Evolutionary conservation across 345 rosid species (phyloP).

Genomic region (Boechera stricta): DNA sequence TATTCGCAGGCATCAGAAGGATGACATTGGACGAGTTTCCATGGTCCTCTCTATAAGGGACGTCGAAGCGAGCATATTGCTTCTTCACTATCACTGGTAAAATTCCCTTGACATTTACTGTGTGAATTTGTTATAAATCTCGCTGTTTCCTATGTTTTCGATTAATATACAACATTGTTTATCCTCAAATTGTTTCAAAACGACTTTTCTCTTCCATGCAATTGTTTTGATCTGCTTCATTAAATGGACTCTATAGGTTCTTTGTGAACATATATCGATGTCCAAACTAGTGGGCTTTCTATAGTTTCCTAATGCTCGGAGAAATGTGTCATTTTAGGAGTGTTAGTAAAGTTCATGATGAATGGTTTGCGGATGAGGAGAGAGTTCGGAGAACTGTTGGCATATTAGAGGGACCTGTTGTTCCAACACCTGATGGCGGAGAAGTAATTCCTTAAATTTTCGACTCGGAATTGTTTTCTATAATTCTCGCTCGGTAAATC

Average conservation of each 20-base stretch:
- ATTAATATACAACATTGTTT: background rate
- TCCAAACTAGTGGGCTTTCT: conserved; percentile 18
- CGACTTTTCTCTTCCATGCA: background rate
- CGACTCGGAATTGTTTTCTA: conserved; percentile 17
- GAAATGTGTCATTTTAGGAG: conserved; percentile 57
- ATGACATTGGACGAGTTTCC: conserved; percentile 71
- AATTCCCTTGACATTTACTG: conserved; percentile 4
- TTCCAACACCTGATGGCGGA: conserved; percentile 47
- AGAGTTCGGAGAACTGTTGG: conserved; percentile 78
- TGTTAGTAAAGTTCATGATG: conserved; percentile 84
- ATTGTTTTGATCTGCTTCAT: conserved; percentile 17
- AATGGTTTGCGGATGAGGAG: conserved; percentile 93
- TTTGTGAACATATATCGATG: background rate
- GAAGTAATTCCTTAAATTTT: conserved; percentile 56
- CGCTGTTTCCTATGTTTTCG: conserved; percentile 10
- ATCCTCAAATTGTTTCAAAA: conserved; percentile 2
- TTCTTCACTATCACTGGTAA: conserved; percentile 83
- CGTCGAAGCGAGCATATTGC: conserved; percentile 66
- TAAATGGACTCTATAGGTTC: conserved; percentile 7
- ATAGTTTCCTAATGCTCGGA: conserved; percentile 32
- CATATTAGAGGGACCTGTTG: conserved; percentile 64
- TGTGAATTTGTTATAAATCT: background rate
- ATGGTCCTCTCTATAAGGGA: conserved; percentile 73
- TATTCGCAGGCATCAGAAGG: conserved; percentile 68
- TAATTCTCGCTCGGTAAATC: conserved; percentile 14